Evolutionary conservation across 495 filamentous ascomycete genomes (phyloP), one percentile per base, ranked within the genome.

Genomic region (Tuber borchii): DNA sequence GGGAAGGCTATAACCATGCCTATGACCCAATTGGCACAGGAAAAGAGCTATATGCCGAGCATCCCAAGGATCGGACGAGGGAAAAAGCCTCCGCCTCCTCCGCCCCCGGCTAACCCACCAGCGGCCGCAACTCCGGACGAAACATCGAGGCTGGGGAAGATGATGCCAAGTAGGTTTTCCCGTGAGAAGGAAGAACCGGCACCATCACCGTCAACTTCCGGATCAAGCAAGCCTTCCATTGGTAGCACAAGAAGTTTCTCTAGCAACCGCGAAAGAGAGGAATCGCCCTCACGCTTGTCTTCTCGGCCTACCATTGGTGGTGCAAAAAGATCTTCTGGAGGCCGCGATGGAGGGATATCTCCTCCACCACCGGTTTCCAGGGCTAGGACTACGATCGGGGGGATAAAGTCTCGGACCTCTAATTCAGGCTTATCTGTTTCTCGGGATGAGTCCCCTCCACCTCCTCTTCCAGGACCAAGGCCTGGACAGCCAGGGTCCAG

Each of bases 1-100:
- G 93, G 94, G 43, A 97, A 94, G 84, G 89, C 90, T 7, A 86
- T 92, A n/a, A 90, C 89, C 48, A 84, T 87, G 77, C 86, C 90
- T 3, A 89, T 91, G 87, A 86, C 82, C 75, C 74, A 76, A 69
- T 77, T 75, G 37, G 73, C 69, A 22, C 81, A 74, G 22, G 81
- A 82, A 44, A 82, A 82, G 69, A 45, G 44, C 39, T 71, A 75
- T 46, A 17, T 74, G 40, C 72, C 42, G 72, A 79, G 79, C 56
- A 76, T 77, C 20, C 77, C 74, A 8, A 61, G 78, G 26, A 68
- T 82, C 17, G 75, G 77, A 0, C 73, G 79, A 12, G 73, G 77
- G 17, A 79, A 74, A 22, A 80, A 79, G 42, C 80, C 81, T 2
- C 81, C 81, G 0, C 81, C 81, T 2, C 80, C 80, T 2, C 80